Conservation (phyloP, 495 filamentous ascomycete species). For the Pyrenula massariospora region DNA sequence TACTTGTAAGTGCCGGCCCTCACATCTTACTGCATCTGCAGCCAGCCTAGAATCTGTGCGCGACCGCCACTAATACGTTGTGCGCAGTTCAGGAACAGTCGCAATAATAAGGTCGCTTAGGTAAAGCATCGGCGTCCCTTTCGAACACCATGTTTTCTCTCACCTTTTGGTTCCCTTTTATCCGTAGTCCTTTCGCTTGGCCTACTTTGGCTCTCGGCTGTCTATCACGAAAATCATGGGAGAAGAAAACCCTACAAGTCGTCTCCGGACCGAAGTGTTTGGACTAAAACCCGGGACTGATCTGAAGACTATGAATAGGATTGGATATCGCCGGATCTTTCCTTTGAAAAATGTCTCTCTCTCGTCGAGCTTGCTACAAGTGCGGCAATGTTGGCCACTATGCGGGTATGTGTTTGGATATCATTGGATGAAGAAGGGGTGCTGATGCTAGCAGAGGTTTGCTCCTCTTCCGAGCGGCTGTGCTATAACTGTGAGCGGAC, state of each 20-base stretch:
- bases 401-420: slow-evolving; percentile 46
- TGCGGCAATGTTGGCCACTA: slow-evolving; percentile 99
- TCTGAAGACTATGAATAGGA: background rate
- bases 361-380: slow-evolving; percentile 98
- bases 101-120: background rate
- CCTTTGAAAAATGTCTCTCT: slow-evolving; percentile 69
- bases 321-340: background rate
- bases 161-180: background rate
- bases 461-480: slow-evolving; percentile 89
- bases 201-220: no score
- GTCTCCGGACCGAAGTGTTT: no score
- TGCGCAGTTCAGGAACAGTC: background rate
- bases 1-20: background rate
- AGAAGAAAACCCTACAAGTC: no score
- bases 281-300: no score
- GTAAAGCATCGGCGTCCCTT: background rate
- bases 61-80: background rate
- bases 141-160: background rate
- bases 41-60: background rate
- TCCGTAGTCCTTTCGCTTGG: background rate
- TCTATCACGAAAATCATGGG: no score
- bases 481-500: slow-evolving; percentile 91
- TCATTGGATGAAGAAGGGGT: background rate
- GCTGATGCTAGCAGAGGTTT: slow-evolving; percentile 55
- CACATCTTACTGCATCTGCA: background rate